Conservation (phyloP, 495 filamentous ascomycete species). For the Tricharina praecox region DNA sequence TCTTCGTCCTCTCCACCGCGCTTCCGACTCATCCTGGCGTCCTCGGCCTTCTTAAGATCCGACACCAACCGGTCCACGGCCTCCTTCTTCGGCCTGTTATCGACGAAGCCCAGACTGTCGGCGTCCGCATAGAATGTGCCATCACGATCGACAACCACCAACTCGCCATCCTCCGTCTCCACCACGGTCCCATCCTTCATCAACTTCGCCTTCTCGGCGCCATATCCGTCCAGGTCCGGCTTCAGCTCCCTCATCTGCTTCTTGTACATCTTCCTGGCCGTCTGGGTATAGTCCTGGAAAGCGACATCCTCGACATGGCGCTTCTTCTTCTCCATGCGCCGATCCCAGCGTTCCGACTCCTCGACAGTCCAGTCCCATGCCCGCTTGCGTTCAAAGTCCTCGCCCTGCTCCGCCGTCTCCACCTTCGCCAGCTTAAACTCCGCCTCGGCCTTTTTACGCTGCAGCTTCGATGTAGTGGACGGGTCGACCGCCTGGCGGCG, state of each 20-base stretch:
- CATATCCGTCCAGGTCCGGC: slow-evolving; percentile 62
- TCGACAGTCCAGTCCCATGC: slow-evolving; percentile 98
- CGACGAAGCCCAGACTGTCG: slow-evolving; percentile 60
- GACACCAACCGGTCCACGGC: slow-evolving; percentile 79
- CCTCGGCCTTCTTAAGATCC: slow-evolving; percentile 78
- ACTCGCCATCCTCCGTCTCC: slow-evolving; percentile 82
- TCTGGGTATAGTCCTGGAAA: slow-evolving; percentile 76
- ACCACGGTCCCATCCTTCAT: slow-evolving; percentile 82
- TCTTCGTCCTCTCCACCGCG: slow-evolving; percentile 62
- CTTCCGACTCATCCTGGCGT: slow-evolving; percentile 65
- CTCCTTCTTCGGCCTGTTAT: slow-evolving; percentile 74
- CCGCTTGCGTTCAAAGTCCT: slow-evolving; percentile 91
- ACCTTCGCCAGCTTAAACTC: slow-evolving; percentile 88
- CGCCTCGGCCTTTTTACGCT: slow-evolving; percentile 67
- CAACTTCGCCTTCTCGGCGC: slow-evolving; percentile 68
- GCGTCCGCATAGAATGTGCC: slow-evolving; percentile 79
- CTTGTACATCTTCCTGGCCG: slow-evolving; percentile 84
- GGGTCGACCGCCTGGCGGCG: slow-evolving; percentile 66
- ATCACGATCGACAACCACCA: slow-evolving; percentile 80
- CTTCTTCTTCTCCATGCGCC: slow-evolving; percentile 69
- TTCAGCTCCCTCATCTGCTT: slow-evolving; percentile 61
- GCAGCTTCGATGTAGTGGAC: slow-evolving; percentile 48
- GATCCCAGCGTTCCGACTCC: slow-evolving; percentile 86
- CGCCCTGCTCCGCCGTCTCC: slow-evolving; percentile 64
- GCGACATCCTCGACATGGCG: slow-evolving; percentile 67